Evolutionary conservation across 2,329 filamentous ascomycete genomes (phyloP).

Genomic region (Xylaria multiplex): DNA sequence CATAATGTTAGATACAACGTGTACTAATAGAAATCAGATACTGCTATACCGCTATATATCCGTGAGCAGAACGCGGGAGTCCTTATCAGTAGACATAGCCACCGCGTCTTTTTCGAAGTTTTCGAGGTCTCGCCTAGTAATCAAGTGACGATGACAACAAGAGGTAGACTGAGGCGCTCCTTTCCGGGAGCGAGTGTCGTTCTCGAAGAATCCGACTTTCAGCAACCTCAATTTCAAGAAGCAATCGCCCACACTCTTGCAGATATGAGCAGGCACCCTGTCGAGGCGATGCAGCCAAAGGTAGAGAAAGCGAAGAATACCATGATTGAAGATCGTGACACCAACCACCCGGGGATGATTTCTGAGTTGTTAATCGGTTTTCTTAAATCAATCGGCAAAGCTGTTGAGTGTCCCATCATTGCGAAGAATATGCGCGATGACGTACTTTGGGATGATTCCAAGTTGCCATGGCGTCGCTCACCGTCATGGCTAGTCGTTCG

Average conservation of each 20-base stretch:
- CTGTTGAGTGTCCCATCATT: conserved; percentile 48
- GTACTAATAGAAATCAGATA: conserved; percentile 27
- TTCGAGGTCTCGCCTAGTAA: conserved; percentile 51
- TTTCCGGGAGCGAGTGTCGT: conserved; percentile 41
- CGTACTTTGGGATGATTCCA: conserved; percentile 52
- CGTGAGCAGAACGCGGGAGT: conserved; percentile 51
- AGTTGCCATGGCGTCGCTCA: conserved; percentile 52
- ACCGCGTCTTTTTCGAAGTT: conserved; percentile 45
- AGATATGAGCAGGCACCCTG: conserved; percentile 38
- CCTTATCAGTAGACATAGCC: conserved; percentile 39
- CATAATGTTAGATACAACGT: neutral
- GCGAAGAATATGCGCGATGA: conserved; percentile 63
- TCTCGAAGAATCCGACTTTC: conserved; percentile 18
- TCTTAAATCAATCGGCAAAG: conserved; percentile 53
- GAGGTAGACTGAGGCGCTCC: conserved; percentile 45
- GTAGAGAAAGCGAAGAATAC: conserved; percentile 49
- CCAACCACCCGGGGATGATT: conserved; percentile 58
- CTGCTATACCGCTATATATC: conserved; percentile 46
- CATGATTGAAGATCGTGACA: conserved; percentile 56
- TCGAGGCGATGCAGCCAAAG: conserved; percentile 30
- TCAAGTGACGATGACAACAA: conserved; percentile 40
- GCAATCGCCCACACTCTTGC: conserved; percentile 36
- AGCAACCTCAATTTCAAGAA: conserved; percentile 30
- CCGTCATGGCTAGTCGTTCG: conserved; percentile 66
- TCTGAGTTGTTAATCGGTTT: conserved; percentile 59